Evolutionary conservation across 2,329 filamentous ascomycete genomes (phyloP).

Genomic region (Xylariaceae sp.): DNA sequence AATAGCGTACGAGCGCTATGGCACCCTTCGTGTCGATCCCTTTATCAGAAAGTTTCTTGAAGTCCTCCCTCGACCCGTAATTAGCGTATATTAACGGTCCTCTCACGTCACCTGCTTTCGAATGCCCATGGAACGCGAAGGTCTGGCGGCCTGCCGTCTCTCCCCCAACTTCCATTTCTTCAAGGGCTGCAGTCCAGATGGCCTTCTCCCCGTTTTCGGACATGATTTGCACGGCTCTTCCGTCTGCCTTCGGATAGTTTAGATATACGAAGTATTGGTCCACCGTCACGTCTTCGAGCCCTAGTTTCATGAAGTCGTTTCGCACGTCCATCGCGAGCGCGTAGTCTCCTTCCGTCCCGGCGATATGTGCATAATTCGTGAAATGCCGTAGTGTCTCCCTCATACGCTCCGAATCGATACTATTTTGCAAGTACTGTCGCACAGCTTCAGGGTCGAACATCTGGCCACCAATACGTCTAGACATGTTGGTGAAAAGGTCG

Average conservation of each 20-base stretch:
- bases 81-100: conserved; percentile 92
- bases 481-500: conserved; percentile 74
- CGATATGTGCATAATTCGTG: conserved; percentile 84
- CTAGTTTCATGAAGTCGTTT: conserved; percentile 70
- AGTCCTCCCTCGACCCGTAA: conserved; percentile 85
- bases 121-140: conserved; percentile 83
- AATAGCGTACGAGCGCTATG: conserved; percentile 82
- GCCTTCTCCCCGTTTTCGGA: conserved; percentile 63
- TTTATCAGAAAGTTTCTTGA: conserved; percentile 68
- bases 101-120: conserved; percentile 80
- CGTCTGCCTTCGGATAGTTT: conserved; percentile 82
- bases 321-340: conserved; percentile 84
- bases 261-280: conserved; percentile 88
- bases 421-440: conserved; percentile 71
- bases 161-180: conserved; percentile 75
- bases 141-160: conserved; percentile 69
- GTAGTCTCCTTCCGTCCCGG: conserved; percentile 91
- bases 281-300: conserved; percentile 74
- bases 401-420: conserved; percentile 71
- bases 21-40: conserved; percentile 76
- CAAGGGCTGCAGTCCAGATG: conserved; percentile 78
- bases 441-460: conserved; percentile 85
- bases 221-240: conserved; percentile 80
- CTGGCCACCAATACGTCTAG: conserved; percentile 64
- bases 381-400: conserved; percentile 75